Evolutionary conservation across 352 stramenopile genomes (phyloP).

Genomic region (Plasmopara muralis): DNA sequence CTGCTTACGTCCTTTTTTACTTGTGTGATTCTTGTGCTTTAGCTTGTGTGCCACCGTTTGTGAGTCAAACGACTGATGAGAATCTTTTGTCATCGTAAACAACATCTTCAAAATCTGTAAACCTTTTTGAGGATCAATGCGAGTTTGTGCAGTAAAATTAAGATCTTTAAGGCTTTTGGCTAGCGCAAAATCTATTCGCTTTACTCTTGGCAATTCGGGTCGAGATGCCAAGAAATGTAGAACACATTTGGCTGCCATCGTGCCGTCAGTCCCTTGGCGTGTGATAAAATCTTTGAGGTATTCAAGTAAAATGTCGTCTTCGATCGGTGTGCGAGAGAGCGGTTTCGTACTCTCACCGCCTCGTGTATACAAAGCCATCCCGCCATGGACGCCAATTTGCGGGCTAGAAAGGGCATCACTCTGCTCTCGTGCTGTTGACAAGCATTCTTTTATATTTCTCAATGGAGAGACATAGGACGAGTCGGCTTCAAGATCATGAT

Average conservation of each 20-base stretch:
- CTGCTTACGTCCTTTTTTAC: conserved; percentile 10
- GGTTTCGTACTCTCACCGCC: conserved; percentile 8
- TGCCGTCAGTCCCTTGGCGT: conserved; percentile 27
- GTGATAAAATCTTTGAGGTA: conserved; percentile 40
- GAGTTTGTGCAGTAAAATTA: conserved; percentile 21
- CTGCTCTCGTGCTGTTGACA: conserved; percentile 8
- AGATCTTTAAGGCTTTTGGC: conserved; percentile 29
- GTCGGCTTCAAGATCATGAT: conserved; percentile 12
- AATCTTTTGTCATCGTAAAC: conserved; percentile 10
- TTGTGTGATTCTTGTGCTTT: conserved; percentile 8
- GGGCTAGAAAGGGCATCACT: conserved; percentile 5
- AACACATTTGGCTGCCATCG: conserved; percentile 34
- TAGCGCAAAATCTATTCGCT: conserved; percentile 23
- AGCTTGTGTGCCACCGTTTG: conserved; percentile 6
- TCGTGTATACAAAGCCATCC: conserved; percentile 3
- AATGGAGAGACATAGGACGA: conserved; percentile 10
- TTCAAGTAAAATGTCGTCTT: conserved; percentile 24
- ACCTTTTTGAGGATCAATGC: conserved; percentile 20
- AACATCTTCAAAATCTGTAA: conserved; percentile 20
- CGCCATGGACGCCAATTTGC: conserved; percentile 1
- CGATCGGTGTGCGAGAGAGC: conserved; percentile 5
- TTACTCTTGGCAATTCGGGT: conserved; percentile 28
- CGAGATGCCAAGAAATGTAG: conserved; percentile 33
- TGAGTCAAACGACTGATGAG: conserved; percentile 10
- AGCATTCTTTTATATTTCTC: not conserved